Conservation (phyloP, 2,329 filamentous ascomycete species). For the Verticillium zaregamsianum region DNA sequence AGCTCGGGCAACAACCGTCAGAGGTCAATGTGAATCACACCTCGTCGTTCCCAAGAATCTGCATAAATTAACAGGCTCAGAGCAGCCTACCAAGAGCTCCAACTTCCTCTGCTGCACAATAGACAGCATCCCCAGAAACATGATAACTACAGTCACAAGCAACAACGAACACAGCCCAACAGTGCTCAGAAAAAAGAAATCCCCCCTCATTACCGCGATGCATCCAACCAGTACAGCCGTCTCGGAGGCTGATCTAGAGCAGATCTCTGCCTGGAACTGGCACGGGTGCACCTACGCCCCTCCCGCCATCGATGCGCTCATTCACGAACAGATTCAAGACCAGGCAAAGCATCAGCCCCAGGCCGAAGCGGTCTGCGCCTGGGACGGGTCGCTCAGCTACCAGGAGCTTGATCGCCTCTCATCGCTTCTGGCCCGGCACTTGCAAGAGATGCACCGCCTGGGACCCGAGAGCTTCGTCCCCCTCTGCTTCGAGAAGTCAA, state of each 20-base stretch:
- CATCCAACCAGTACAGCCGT: not conserved
- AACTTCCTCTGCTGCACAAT: too few species aligned
- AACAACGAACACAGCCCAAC: too few species aligned
- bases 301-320: not conserved
- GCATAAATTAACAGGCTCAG: too few species aligned
- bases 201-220: not conserved
- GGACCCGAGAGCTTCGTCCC: conserved; percentile 14
- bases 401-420: conserved; percentile 4
- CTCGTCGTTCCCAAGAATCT: too few species aligned
- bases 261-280: not conserved
- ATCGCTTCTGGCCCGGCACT: not conserved
- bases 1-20: too few species aligned
- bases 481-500: conserved; percentile 23
- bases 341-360: conserved; percentile 3
- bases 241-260: not conserved
- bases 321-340: conserved; percentile 17
- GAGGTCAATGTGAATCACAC: too few species aligned
- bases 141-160: too few species aligned
- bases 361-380: conserved; percentile 14
- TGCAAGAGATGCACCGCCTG: not conserved
- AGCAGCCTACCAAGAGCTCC: too few species aligned
- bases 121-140: too few species aligned
- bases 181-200: too few species aligned
- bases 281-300: not conserved
- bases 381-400: conserved; percentile 11